A percentile compares a stretch with the other conserved stretches of the same genome.
Conservation (phyloP, 345 rosid genomes). For the Raphanus sativus region DNA sequence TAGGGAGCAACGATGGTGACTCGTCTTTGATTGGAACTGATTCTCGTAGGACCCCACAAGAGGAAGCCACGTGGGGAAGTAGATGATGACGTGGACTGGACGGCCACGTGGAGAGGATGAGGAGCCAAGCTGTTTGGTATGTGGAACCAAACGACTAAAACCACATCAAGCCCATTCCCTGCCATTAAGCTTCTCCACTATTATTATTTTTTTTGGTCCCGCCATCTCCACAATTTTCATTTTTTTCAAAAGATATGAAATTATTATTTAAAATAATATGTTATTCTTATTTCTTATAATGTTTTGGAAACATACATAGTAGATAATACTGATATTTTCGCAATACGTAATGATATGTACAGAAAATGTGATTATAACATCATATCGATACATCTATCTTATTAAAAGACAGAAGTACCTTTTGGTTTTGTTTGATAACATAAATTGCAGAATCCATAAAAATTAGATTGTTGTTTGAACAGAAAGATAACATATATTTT, state of each 20-base stretch:
- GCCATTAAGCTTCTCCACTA: slow-evolving; percentile 30
- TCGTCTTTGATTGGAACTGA: slow-evolving; percentile 13
- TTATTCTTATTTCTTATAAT: neutral
- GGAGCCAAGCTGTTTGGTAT: slow-evolving; percentile 36
- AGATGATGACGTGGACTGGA: slow-evolving; percentile 33
- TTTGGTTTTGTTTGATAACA: too few relatives aligned
- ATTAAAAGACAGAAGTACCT: too few relatives aligned
- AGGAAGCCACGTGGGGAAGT: slow-evolving; percentile 34
- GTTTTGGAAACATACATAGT: neutral
- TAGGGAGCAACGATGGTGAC: slow-evolving; percentile 48
- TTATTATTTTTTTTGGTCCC: slow-evolving; percentile 23
- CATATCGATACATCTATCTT: neutral
- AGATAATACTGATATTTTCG: neutral
- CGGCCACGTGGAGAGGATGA: slow-evolving; percentile 42
- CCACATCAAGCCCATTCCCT: slow-evolving; percentile 38
- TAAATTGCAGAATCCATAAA: too few relatives aligned
- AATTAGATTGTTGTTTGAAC: too few relatives aligned
- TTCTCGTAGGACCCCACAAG: slow-evolving; percentile 14
- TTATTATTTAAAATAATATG: neutral
- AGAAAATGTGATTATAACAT: slow-evolving; percentile 20
- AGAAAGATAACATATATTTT: too few relatives aligned
- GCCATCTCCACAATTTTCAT: slow-evolving; percentile 14
- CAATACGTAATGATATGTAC: slow-evolving; percentile 13
- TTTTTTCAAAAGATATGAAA: neutral
- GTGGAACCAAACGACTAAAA: slow-evolving; percentile 26